Evolutionary conservation across 139 green algal species (phyloP).

Genomic region (Chlorella sp.): DNA sequence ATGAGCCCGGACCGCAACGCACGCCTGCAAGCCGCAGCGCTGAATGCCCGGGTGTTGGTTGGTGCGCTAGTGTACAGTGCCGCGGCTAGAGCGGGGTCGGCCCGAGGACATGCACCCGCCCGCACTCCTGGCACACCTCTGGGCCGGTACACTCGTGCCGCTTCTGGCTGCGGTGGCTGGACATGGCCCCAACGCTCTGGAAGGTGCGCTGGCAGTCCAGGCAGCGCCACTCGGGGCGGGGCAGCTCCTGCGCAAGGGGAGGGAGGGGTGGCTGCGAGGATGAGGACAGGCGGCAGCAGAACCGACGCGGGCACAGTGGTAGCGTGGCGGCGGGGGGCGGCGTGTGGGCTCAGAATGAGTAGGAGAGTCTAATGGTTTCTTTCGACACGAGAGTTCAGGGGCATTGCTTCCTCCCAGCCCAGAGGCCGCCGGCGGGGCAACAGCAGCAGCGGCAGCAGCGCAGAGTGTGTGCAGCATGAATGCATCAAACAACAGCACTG

Average conservation of each 20-base stretch:
- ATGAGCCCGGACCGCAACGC: too few relatives aligned
- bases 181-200: background rate
- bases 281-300: background rate
- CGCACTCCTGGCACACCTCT: slow-evolving; percentile 12
- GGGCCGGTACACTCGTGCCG: background rate
- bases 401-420: slow-evolving; percentile 16
- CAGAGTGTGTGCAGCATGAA: background rate
- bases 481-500: too few relatives aligned
- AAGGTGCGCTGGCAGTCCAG: slow-evolving; percentile 19
- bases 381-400: slow-evolving; percentile 24
- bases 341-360: slow-evolving; percentile 47
- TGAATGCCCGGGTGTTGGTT: too few relatives aligned
- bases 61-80: too few relatives aligned
- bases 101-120: background rate
- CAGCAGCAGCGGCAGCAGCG: too few relatives aligned
- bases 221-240: slow-evolving; percentile 19
- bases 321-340: background rate
- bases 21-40: too few relatives aligned
- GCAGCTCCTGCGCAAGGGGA: slow-evolving; percentile 14
- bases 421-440: background rate
- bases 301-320: background rate
- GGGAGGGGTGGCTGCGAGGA: background rate
- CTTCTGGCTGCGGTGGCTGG: slow-evolving; percentile 24
- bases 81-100: too few relatives aligned
- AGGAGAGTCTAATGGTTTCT: slow-evolving; percentile 27